A percentile compares a stretch with the other conserved stretches of the same genome.
Conservation (phyloP, 1,139 yeast genomes). For the Geotrichum aggregatum region DNA sequence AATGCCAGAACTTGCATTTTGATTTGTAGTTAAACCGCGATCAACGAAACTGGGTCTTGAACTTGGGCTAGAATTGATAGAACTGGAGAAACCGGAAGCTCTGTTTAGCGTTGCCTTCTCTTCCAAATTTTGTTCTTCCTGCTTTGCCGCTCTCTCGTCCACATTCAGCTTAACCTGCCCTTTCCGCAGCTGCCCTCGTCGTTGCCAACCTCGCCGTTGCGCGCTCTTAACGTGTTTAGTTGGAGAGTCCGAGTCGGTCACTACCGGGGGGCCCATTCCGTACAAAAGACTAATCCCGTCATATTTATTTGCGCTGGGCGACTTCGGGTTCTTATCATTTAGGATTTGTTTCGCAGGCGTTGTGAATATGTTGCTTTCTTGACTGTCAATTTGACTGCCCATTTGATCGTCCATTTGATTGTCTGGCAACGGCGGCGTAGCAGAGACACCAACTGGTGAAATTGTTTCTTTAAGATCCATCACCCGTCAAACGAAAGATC, state of each 20-base stretch:
- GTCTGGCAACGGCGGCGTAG: no score
- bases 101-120: conserved; percentile 5
- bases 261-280: conserved; percentile 13
- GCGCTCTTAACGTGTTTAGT: conserved; percentile 14
- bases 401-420: no score
- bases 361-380: background rate
- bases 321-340: background rate
- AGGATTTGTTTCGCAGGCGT: background rate
- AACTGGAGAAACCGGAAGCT: no score
- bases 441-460: no score
- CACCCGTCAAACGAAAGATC: no score
- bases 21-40: no score
- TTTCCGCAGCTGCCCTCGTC: background rate
- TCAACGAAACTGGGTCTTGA: no score
- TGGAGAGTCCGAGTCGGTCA: conserved; percentile 11
- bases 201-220: background rate
- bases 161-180: background rate
- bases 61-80: no score
- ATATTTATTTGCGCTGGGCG: background rate
- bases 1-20: no score
- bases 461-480: no score
- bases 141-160: background rate
- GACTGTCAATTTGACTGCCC: no score
- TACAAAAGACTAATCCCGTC: conserved; percentile 3
- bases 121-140: conserved; percentile 1